These are phyloP conservation scores for Phytophthora ramorum DNA, from an alignment of 352 stramenopile species.

Conservation along the genomic window DNA sequence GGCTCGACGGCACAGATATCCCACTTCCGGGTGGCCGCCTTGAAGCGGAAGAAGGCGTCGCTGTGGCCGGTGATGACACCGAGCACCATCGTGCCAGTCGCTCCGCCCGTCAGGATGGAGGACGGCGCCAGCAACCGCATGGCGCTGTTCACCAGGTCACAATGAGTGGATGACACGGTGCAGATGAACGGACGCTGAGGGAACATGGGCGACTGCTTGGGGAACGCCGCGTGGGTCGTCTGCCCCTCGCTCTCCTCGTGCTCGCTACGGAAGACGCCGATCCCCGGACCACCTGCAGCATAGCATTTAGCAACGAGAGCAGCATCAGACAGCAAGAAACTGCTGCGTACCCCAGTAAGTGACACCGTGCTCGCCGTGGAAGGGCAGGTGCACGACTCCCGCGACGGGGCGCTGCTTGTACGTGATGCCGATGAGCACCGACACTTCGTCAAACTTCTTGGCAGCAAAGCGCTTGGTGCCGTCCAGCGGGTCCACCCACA, in stretches of 20 bases:
- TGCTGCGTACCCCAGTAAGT: conserved; percentile 75
- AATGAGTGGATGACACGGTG: conserved; percentile 67
- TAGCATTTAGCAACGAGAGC: conserved; percentile 4
- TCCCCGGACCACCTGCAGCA: conserved; percentile 49
- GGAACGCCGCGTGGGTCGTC: conserved; percentile 37
- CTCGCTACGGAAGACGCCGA: conserved; percentile 60
- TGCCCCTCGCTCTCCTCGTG: conserved; percentile 34
- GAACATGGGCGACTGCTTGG: conserved; percentile 32
- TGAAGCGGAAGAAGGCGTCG: conserved; percentile 78
- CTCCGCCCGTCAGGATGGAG: conserved; percentile 54
- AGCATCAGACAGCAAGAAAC: no score
- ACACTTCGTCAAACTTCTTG: conserved; percentile 78
- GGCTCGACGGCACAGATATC: conserved; percentile 82
- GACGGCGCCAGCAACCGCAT: conserved; percentile 44
- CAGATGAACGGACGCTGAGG: conserved; percentile 51
- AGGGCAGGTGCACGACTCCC: conserved; percentile 78
- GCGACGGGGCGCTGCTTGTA: conserved; percentile 70
- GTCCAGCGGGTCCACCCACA: conserved; percentile 84
- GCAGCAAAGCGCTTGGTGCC: conserved; percentile 83
- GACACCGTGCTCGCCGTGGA: conserved; percentile 54
- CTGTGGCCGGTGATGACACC: conserved; percentile 64
- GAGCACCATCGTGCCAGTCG: conserved; percentile 79
- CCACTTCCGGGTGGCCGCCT: conserved; percentile 76
- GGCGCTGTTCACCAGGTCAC: conserved; percentile 53
- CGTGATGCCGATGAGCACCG: conserved; percentile 77